These are phyloP conservation scores for Pleurotus tuoliensis DNA, from an alignment of 768 basidiomycete species.

Conservation along the genomic window DNA sequence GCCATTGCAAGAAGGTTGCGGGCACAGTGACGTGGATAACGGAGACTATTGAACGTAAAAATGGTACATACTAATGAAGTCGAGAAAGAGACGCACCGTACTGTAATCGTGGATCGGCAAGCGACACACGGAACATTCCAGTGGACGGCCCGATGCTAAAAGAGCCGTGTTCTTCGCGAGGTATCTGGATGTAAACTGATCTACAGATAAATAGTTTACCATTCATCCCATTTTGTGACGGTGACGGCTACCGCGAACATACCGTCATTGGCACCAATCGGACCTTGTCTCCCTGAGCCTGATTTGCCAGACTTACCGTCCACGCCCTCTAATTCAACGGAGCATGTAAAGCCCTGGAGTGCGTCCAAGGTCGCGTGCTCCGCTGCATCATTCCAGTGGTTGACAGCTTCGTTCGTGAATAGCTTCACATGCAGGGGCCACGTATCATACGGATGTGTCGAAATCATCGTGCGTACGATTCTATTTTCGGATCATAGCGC, in stretches of 20 bases:
- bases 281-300: slow-evolving; percentile 52
- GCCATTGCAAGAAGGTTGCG: slow-evolving; percentile 41
- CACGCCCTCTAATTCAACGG: slow-evolving; percentile 63
- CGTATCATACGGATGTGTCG: slow-evolving; percentile 59
- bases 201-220: slow-evolving; percentile 22
- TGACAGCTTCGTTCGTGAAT: slow-evolving; percentile 61
- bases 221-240: background rate
- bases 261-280: slow-evolving; percentile 61
- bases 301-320: slow-evolving; percentile 55
- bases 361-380: slow-evolving; percentile 14
- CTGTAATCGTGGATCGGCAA: slow-evolving; percentile 34
- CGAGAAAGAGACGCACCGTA: slow-evolving; percentile 29
- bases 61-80: background rate
- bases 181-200: slow-evolving; percentile 43
- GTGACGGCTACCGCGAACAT: slow-evolving; percentile 9
- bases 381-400: slow-evolving; percentile 43
- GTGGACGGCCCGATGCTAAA: slow-evolving; percentile 25
- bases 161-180: slow-evolving; percentile 45
- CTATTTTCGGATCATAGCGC: slow-evolving; percentile 26
- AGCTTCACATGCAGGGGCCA: slow-evolving; percentile 76
- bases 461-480: slow-evolving; percentile 60
- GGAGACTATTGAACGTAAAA: slow-evolving; percentile 36
- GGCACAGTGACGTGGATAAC: slow-evolving; percentile 51
- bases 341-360: slow-evolving; percentile 45
- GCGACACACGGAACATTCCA: slow-evolving; percentile 48